Evolutionary conservation across 139 green algal species (phyloP).

Genomic region (Ostreobium quekettii): DNA sequence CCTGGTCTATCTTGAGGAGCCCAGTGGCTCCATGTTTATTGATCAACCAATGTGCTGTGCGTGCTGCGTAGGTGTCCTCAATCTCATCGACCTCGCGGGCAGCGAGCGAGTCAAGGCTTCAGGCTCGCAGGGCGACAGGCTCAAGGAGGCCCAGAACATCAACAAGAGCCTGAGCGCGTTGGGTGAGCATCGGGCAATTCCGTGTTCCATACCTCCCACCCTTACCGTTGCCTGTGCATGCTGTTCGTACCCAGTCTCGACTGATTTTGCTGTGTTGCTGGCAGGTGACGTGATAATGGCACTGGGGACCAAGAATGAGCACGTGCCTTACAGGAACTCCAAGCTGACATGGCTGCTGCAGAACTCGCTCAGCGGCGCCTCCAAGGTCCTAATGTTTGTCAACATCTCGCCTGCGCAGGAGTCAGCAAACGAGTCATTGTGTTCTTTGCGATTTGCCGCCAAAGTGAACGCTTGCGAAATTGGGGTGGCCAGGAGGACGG

Average conservation of each 20-base stretch:
- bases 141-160: constrained; percentile 90
- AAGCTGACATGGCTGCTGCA: constrained; percentile 86
- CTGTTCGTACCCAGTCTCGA: background rate
- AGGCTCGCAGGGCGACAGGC: constrained; percentile 61
- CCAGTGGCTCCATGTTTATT: background rate
- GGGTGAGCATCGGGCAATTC: constrained; percentile 33
- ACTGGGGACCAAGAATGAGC: constrained; percentile 72
- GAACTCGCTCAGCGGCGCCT: constrained; percentile 75
- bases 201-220: background rate
- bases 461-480: constrained; percentile 82
- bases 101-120: constrained; percentile 76
- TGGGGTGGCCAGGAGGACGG: constrained; percentile 30
- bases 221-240: background rate
- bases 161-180: constrained; percentile 79
- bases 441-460: constrained; percentile 77
- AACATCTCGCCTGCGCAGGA: constrained; percentile 64
- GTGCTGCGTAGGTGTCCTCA: constrained; percentile 42
- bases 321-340: constrained; percentile 91
- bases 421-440: constrained; percentile 68
- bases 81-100: constrained; percentile 81
- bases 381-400: constrained; percentile 94
- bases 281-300: constrained; percentile 90
- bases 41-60: too few species aligned
- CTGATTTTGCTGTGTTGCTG: background rate
- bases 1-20: constrained; percentile 31